Evolutionary conservation across 2,329 filamentous ascomycete species (phyloP).

Genomic region (Paecilomyces niveus): DNA sequence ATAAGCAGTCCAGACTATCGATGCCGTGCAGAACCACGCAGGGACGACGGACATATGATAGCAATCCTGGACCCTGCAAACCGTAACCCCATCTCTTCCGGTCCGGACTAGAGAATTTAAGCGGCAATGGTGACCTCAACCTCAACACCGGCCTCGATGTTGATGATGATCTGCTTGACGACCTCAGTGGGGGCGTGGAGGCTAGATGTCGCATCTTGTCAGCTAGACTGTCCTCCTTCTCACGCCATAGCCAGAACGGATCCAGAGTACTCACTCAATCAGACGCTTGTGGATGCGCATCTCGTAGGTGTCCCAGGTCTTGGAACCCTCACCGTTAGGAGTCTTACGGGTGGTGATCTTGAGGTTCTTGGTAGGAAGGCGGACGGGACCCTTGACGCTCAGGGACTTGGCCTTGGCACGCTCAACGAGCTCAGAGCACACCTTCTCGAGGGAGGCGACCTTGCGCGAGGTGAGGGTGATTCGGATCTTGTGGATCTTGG

Average conservation of each 20-base stretch:
- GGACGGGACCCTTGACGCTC: constrained; percentile 95
- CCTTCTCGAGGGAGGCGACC: constrained; percentile 93
- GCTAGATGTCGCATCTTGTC: constrained; percentile 34
- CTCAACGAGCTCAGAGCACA: constrained; percentile 96
- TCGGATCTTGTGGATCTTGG: constrained; percentile 96
- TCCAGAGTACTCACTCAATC: constrained; percentile 63
- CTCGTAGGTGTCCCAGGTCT: constrained; percentile 99
- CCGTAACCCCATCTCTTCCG: not conserved
- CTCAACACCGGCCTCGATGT: constrained; percentile 21
- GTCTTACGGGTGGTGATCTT: constrained; percentile 98
- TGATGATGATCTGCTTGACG: constrained; percentile 49
- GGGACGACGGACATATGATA: not conserved
- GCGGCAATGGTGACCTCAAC: constrained; percentile 5
- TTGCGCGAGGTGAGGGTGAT: constrained; percentile 96
- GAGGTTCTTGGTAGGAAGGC: constrained; percentile 93
- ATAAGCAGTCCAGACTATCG: not conserved
- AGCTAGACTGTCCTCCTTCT: constrained; percentile 7
- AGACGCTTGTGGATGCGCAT: constrained; percentile 99
- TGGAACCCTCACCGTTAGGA: constrained; percentile 98
- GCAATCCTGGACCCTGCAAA: not conserved
- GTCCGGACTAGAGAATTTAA: not conserved
- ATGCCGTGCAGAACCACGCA: not conserved
- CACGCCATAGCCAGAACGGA: not conserved
- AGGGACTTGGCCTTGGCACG: constrained; percentile 98
- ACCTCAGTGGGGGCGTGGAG: constrained; percentile 92